A percentile compares a stretch with the other conserved stretches of the same genome.
phyloP scores from a whole-genome alignment of 176 grass and related monocot genomes.

The Phyllostachys edulis region DNA sequence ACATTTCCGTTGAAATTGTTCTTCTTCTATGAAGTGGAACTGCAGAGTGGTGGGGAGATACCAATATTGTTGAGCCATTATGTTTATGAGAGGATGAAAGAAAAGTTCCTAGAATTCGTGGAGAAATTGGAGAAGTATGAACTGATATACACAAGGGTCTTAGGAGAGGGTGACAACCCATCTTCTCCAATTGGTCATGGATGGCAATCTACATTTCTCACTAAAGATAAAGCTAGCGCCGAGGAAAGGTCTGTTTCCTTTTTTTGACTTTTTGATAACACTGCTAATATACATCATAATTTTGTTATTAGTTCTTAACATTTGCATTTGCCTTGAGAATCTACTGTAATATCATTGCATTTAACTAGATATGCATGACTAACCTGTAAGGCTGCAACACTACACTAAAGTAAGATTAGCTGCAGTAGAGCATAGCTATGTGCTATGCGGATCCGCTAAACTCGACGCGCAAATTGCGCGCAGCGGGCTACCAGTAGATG shows the following conservation, averaged over 20 bases:
- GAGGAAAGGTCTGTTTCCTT: slow-evolving; percentile 61
- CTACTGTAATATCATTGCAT: too few species aligned
- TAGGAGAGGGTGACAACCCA: slow-evolving; percentile 86
- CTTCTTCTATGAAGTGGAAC: slow-evolving; percentile 89
- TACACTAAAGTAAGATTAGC: too few species aligned
- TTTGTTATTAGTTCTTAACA: too few species aligned
- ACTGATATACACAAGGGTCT: slow-evolving; percentile 70
- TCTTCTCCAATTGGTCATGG: slow-evolving; percentile 93
- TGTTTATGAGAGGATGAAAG: slow-evolving; percentile 75
- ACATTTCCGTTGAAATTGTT: slow-evolving; percentile 64
- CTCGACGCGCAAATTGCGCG: too few species aligned
- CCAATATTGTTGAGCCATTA: slow-evolving; percentile 79
- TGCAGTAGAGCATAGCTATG: too few species aligned
- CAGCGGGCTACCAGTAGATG: too few species aligned
- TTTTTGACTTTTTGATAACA: neutral
- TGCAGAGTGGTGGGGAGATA: slow-evolving; percentile 67
- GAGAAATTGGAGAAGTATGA: slow-evolving; percentile 73
- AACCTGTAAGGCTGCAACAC: too few species aligned
- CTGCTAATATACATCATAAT: too few species aligned
- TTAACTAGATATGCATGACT: too few species aligned
- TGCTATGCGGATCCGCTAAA: too few species aligned
- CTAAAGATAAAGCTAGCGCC: slow-evolving; percentile 61
- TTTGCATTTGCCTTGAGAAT: too few species aligned
- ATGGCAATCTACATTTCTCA: slow-evolving; percentile 94
- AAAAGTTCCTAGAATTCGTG: slow-evolving; percentile 65